Percentiles rank a stretch among this genome's conserved stretches.
These are phyloP conservation scores for Phanerochaete carnosa DNA, from an alignment of 768 basidiomycete genomes.

Conservation along the genomic window DNA sequence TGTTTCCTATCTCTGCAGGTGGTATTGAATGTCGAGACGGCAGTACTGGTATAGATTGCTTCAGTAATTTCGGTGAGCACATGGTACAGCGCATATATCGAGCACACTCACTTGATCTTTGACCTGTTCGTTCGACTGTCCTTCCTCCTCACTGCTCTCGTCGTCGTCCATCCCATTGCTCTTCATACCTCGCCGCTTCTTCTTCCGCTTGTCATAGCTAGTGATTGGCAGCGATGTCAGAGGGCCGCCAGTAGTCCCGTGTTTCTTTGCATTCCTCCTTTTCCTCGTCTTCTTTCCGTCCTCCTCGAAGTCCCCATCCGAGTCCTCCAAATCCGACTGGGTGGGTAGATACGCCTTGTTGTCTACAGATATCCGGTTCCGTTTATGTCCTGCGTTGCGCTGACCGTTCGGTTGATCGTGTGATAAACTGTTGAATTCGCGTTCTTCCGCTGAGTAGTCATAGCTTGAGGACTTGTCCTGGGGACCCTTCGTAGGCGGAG, in stretches of 20 bases:
- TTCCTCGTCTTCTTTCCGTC: constrained; percentile 49
- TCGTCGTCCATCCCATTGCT: constrained; percentile 37
- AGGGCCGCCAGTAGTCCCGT: constrained; percentile 47
- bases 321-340: constrained; percentile 57
- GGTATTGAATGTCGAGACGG: constrained; percentile 28
- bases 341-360: constrained; percentile 81
- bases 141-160: constrained; percentile 38
- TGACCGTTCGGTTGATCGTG: constrained; percentile 10
- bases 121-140: constrained; percentile 46
- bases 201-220: constrained; percentile 63
- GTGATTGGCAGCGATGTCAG: constrained; percentile 68
- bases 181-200: constrained; percentile 41
- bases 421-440: constrained; percentile 43
- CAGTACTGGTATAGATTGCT: constrained; percentile 25
- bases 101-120: constrained; percentile 39
- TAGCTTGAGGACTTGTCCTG: constrained; percentile 51
- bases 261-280: constrained; percentile 43
- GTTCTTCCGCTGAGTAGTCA: constrained; percentile 77
- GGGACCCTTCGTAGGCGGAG: constrained; percentile 30
- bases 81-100: constrained; percentile 9
- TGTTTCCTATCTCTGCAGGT: constrained; percentile 38
- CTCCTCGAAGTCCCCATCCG: constrained; percentile 55
- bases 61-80: constrained; percentile 11
- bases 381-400: constrained; percentile 35
- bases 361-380: constrained; percentile 67